Evolutionary conservation across 1,284 basidiomycete genomes (phyloP), one percentile per base, ranked within the genome.

Genomic region (Melanopsichium pennsylvanicum): DNA sequence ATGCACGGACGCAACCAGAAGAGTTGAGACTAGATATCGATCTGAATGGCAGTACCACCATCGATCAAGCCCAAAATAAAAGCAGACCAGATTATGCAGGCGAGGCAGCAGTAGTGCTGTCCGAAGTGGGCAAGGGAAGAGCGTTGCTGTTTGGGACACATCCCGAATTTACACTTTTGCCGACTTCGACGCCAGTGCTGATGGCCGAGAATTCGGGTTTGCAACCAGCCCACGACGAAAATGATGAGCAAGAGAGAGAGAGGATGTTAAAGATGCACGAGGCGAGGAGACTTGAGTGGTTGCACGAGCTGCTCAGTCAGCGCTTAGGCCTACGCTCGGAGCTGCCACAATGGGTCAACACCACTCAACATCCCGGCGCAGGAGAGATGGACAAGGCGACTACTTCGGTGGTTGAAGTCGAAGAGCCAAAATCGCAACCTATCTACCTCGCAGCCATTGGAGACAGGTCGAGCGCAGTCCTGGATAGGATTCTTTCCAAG

Each of bases 121-220:
- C 84, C 35, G 74, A 69, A 0, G 82, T 87, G n/a, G 87, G 86
- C 0, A 74, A 80, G 18, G 90, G 90, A 2, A 84, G 82, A 22
- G 85, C 87, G 0, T 78, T 87, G 2, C 81, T 91, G 6, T 89
- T 87, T 84, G 85, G 85, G 3, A 83, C 86, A 0, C 88, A 87
- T 70, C 83, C 88, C 18, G 90, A 91, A 75, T 87, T 86, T 69
- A 84, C 88, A 3, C 74, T 86, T 31, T 26, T 64, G 75, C 82
- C 47, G 6, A 52, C 52, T 0, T 68, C 64, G 18, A 61, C 58
- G n/a, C 64, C 64, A 13, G 58, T 68, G n/a, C 11, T 46, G 45
- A 16, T 51, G 40, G 52, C 58, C 3, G 54, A 68, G 40, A 68
- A 68, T 19, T 16, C 44, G 22, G 31, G 22, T 15, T 23, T 34